Evolutionary conservation across 441 rosid genomes (phyloP).

Genomic region (Biscutella laevigata): DNA sequence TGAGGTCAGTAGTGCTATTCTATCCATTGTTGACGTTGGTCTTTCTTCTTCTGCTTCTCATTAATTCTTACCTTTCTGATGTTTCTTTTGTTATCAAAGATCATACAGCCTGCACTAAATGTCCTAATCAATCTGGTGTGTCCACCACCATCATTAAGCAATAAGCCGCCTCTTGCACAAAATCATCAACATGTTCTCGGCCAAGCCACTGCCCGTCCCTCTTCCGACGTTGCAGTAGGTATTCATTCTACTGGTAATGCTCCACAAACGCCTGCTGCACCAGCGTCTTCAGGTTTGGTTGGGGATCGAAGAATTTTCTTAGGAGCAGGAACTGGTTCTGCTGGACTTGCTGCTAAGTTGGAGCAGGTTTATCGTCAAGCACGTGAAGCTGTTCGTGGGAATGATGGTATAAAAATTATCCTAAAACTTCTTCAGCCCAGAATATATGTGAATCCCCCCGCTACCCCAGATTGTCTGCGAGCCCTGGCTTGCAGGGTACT

Average conservation of each 20-base stretch:
- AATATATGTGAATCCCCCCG: conserved; percentile 73
- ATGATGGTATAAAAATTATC: conserved; percentile 95
- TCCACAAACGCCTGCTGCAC: conserved; percentile 49
- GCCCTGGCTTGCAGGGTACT: conserved; percentile 93
- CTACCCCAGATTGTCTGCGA: conserved; percentile 86
- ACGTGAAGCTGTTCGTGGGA: conserved; percentile 90
- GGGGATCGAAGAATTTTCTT: conserved; percentile 84
- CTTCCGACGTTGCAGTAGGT: conserved; percentile 30
- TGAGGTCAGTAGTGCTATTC: conserved; percentile 20
- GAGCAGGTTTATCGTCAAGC: conserved; percentile 97
- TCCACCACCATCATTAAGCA: conserved; percentile 97
- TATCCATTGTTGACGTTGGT: conserved; percentile 8
- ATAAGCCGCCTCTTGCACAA: conserved; percentile 64
- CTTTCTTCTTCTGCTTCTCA: conserved; percentile 12
- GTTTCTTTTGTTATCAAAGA: conserved; percentile 40
- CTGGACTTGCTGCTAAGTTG: conserved; percentile 97
- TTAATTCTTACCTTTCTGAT: conserved; percentile 7
- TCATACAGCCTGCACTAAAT: conserved; percentile 88
- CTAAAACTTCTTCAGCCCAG: conserved; percentile 94
- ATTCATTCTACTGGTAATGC: conserved; percentile 38
- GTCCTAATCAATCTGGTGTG: conserved; percentile 93
- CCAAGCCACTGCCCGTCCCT: conserved; percentile 43
- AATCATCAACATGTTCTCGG: conserved; percentile 41
- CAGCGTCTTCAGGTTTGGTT: conserved; percentile 76
- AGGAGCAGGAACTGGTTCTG: conserved; percentile 93